Evolutionary conservation across 805 yeast genomes (phyloP).

Genomic region (Cyberlindnera bimundalis): DNA sequence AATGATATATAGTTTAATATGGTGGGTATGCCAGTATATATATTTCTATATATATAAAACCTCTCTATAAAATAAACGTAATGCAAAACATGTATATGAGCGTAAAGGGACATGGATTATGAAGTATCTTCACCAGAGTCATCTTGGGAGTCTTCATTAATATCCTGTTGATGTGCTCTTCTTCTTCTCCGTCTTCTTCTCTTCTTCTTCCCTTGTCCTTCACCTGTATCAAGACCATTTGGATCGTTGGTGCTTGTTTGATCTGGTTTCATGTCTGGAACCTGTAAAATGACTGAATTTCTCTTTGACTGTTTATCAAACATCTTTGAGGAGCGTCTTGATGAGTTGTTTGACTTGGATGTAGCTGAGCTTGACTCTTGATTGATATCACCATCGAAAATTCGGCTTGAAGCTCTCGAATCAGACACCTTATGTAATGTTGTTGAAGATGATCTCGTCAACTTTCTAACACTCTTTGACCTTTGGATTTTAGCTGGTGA

Average conservation of each 20-base stretch:
- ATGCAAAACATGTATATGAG: too few species aligned
- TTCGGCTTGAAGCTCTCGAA: slow-evolving; percentile 13
- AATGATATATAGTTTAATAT: slow-evolving; percentile 6
- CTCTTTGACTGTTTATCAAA: slow-evolving; percentile 5
- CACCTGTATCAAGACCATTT: neutral
- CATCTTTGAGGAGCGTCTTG: slow-evolving; percentile 9
- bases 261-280: neutral
- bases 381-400: slow-evolving; percentile 2
- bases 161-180: neutral
- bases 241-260: neutral
- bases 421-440: neutral
- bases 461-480: slow-evolving; percentile 7
- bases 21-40: too few species aligned
- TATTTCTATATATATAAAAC: neutral
- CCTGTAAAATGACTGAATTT: neutral
- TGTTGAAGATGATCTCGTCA: slow-evolving; percentile 1
- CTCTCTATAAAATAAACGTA: neutral
- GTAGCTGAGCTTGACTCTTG: slow-evolving; percentile 1
- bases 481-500: slow-evolving; percentile 5
- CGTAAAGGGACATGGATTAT: neutral
- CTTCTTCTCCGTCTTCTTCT: slow-evolving; percentile 18
- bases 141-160: neutral
- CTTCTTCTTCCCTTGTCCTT: slow-evolving; percentile 9
- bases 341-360: slow-evolving; percentile 4
- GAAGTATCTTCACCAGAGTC: slow-evolving; percentile 1